phyloP scores from a whole-genome alignment of 2,329 filamentous ascomycete genomes.

The Calonectria pauciramosa region DNA sequence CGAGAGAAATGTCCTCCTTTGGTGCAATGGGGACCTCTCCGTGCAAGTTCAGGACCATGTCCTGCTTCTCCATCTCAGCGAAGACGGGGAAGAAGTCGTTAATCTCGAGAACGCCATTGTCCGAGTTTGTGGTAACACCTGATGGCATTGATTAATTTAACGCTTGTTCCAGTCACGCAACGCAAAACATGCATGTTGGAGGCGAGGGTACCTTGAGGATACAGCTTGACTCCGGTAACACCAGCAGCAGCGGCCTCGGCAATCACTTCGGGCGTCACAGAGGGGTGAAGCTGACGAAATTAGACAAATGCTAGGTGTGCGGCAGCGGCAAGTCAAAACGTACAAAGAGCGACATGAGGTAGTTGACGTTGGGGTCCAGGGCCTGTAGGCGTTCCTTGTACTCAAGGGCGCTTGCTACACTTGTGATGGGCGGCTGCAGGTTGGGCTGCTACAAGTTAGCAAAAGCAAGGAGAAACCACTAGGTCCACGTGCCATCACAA shows the following conservation, averaged over 20 bases:
- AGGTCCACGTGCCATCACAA: constrained; percentile 55
- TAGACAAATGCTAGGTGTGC: background rate
- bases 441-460: constrained; percentile 25
- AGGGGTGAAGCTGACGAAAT: constrained; percentile 63
- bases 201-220: constrained; percentile 62
- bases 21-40: constrained; percentile 78
- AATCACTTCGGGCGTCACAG: constrained; percentile 78
- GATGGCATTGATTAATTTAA: constrained; percentile 37
- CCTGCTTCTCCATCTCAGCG: constrained; percentile 87
- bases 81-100: constrained; percentile 84
- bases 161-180: background rate
- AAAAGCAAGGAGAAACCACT: constrained; percentile 20
- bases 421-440: constrained; percentile 38
- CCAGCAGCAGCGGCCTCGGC: constrained; percentile 80
- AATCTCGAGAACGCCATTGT: constrained; percentile 78
- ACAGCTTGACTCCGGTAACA: constrained; percentile 80
- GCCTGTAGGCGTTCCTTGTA: constrained; percentile 74
- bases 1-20: constrained; percentile 60
- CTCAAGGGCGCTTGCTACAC: constrained; percentile 66
- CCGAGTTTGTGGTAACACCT: constrained; percentile 76
- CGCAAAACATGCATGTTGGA: background rate
- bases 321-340: constrained; percentile 32
- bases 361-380: constrained; percentile 74
- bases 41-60: constrained; percentile 92
- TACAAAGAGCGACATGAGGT: constrained; percentile 80